phyloP scores from a whole-genome alignment of 1,284 basidiomycete genomes.

The Phaffia rhodozyma region DNA sequence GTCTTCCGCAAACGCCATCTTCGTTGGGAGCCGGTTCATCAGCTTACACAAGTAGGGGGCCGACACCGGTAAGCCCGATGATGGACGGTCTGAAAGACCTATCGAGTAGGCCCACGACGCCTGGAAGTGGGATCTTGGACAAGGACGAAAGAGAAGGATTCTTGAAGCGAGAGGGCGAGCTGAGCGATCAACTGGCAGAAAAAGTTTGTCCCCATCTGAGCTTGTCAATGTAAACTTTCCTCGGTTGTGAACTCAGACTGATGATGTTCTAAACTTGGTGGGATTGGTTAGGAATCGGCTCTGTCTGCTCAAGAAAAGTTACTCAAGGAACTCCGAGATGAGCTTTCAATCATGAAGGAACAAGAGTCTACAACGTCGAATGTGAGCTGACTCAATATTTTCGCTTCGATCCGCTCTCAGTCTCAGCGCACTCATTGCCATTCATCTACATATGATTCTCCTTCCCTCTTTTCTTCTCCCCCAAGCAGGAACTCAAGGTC shows the following conservation, averaged over 20 bases:
- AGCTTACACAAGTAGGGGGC: conserved; percentile 37
- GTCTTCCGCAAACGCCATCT: conserved; percentile 40
- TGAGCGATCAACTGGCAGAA: conserved; percentile 86
- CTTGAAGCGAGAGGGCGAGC: conserved; percentile 89
- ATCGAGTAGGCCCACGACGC: conserved; percentile 72
- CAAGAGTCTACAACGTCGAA: conserved; percentile 52
- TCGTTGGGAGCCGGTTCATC: conserved; percentile 38
- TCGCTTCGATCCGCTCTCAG: background rate
- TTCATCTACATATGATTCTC: background rate
- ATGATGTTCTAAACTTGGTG: background rate
- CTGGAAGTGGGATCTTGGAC: conserved; percentile 70
- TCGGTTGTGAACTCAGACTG: background rate
- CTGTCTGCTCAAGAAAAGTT: conserved; percentile 58
- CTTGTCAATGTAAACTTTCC: background rate
- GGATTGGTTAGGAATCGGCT: conserved; percentile 49
- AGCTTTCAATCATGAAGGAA: conserved; percentile 50
- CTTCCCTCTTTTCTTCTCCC: background rate
- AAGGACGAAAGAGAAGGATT: conserved; percentile 98
- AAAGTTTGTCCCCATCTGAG: conserved; percentile 36
- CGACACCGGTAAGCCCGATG: conserved; percentile 68
- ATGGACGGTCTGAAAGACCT: conserved; percentile 61
- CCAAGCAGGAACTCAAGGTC: conserved; percentile 69
- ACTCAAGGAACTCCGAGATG: conserved; percentile 49
- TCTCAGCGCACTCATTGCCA: background rate
- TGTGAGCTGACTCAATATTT: background rate